phyloP scores from a whole-genome alignment of 2,329 filamentous ascomycete species.

The Herpotrichia juniperi region DNA sequence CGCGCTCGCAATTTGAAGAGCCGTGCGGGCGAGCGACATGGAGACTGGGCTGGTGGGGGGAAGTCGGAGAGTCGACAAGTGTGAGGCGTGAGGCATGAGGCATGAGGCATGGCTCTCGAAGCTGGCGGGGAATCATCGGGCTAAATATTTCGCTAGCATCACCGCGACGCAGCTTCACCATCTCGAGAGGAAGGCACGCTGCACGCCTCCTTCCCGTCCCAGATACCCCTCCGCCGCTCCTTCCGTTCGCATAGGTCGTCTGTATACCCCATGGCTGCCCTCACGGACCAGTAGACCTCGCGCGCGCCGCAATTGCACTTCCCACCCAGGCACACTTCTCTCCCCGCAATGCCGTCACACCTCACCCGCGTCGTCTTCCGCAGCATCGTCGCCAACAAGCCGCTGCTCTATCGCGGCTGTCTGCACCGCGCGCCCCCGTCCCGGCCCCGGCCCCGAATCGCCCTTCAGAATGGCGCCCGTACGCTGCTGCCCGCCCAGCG shows the following conservation, averaged over 20 bases:
- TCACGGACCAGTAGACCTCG: slow-evolving; percentile 5
- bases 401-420: slow-evolving; percentile 53
- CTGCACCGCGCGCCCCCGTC: slow-evolving; percentile 37
- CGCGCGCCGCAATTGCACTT: slow-evolving; percentile 18
- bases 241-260: slow-evolving; percentile 10
- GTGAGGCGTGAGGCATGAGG: too few species aligned
- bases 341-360: slow-evolving; percentile 60
- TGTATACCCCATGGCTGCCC: slow-evolving; percentile 21
- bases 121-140: too few species aligned
- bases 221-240: not conserved
- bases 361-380: slow-evolving; percentile 66
- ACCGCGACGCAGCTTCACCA: too few species aligned
- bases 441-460: slow-evolving; percentile 28
- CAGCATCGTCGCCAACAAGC: slow-evolving; percentile 60
- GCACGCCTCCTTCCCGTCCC: too few species aligned
- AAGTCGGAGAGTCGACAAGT: too few species aligned
- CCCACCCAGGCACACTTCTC: not conserved
- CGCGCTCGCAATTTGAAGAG: slow-evolving; percentile 16
- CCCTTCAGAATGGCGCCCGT: slow-evolving; percentile 26
- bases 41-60: slow-evolving; percentile 13
- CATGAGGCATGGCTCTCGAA: too few species aligned
- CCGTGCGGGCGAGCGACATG: slow-evolving; percentile 29
- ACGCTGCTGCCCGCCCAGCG: slow-evolving; percentile 42
- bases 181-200: too few species aligned
- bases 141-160: too few species aligned